Base-by-base conservation (phyloP, 106 monocot genomes). In the Dendrobium chrysotoxum region DNA sequence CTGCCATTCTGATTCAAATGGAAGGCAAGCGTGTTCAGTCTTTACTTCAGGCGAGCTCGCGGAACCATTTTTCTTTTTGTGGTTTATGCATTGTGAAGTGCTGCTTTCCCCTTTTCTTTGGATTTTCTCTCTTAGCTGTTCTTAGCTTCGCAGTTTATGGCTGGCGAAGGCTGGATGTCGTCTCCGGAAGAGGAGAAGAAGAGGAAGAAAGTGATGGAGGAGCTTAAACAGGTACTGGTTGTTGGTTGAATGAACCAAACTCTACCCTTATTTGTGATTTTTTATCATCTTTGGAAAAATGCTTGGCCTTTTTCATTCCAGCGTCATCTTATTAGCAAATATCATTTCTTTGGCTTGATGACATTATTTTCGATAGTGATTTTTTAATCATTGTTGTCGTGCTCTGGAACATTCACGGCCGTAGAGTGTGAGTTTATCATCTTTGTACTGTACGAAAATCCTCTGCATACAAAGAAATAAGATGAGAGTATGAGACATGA, bases 141-240 rank as follows among this genome's bases (percentile, higher is more conserved):
- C 45, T n/a, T 42, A 12, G 44, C 5, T 0, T 75, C 8, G 75
- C 44, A 75, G 75, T 41, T 75, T 25, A 75, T 75, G 75, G 75
- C 18, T 42, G 45, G 75, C n/a, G 75, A 75, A 13, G 75, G 75
- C 7, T 25, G 45, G 40, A 44, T 42, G 75, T 44, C 75, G 75
- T 21, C 75, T 8, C 75, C 21, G 44, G 75, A 45, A 45, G 75
- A 42, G 44, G 75, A 75, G 75, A 45, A 1, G 41, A 75, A 75
- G 75, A 75, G 75, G 75, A 75, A 75, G 75, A 21, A 75, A 21
- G 75, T 75, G 41, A 45, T 75, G 21, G 44, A 75, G 41, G 44
- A 75, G 75, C 75, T 75, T 42, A 75, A 75, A 35, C 44, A 75
- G 75, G 75, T 75, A 25, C 15, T 70, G 35, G 31, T 23, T 70